Conservation (phyloP, 179 eudicot genomes). For the Beta corolliflora region DNA sequence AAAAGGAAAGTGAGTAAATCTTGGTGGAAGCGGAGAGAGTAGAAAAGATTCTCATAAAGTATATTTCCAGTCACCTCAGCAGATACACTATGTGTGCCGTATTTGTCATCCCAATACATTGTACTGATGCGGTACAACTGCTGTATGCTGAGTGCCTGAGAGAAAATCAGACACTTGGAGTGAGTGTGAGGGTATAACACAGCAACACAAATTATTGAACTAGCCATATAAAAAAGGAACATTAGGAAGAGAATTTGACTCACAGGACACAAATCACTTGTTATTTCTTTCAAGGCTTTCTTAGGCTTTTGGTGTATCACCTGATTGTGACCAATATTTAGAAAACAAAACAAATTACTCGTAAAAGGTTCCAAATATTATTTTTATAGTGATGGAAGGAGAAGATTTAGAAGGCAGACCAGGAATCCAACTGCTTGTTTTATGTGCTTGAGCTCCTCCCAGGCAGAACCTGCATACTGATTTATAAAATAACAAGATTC, state of each 20-base stretch:
- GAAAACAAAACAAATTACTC: constrained; percentile 5
- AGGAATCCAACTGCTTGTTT: constrained; percentile 92
- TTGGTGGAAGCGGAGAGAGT: too few species aligned
- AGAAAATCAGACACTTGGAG: constrained; percentile 21
- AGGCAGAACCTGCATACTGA: constrained; percentile 81
- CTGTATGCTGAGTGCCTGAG: constrained; percentile 84
- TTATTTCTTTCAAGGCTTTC: constrained; percentile 78
- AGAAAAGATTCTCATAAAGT: background rate
- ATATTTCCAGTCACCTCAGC: constrained; percentile 59
- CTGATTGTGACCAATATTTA: constrained; percentile 39
- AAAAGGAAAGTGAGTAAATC: too few species aligned
- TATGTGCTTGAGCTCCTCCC: constrained; percentile 97
- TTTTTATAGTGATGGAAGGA: constrained; percentile 1
- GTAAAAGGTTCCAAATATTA: constrained; percentile 1
- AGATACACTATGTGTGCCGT: constrained; percentile 94
- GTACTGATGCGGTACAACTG: constrained; percentile 97
- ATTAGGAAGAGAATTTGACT: constrained; percentile 24
- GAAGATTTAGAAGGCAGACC: constrained; percentile 43
- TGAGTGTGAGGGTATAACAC: constrained; percentile 2
- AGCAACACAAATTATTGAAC: background rate
- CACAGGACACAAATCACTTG: constrained; percentile 92
- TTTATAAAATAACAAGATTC: background rate
- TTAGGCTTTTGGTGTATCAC: constrained; percentile 95
- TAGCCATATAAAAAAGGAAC: background rate
- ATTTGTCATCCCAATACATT: constrained; percentile 99